Conservation (phyloP, 768 basidiomycete genomes). For the Naematelia encephala region DNA sequence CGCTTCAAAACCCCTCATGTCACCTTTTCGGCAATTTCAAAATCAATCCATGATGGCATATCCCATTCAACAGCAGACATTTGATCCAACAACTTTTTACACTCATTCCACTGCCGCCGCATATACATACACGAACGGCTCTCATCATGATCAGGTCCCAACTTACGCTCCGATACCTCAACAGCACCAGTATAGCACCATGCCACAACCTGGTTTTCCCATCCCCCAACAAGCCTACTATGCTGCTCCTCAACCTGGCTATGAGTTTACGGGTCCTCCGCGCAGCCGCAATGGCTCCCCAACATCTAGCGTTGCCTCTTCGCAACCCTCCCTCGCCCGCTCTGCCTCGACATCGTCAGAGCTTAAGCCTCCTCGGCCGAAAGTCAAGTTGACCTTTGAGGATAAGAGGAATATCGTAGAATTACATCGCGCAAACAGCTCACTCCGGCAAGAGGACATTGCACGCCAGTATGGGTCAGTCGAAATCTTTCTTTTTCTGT, state of each 20-base stretch:
- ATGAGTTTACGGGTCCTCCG: constrained; percentile 22
- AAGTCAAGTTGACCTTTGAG: constrained; percentile 48
- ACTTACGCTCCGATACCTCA: constrained; percentile 14
- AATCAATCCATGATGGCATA: constrained; percentile 6
- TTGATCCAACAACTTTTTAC: constrained; percentile 12
- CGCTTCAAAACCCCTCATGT: constrained; percentile 23
- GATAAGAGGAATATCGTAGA: constrained; percentile 49
- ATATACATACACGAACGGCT: constrained; percentile 9
- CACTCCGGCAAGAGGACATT: constrained; percentile 48
- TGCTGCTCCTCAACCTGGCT: not conserved
- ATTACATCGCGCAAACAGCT: constrained; percentile 40
- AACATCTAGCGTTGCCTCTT: constrained; percentile 26
- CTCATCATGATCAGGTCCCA: constrained; percentile 8
- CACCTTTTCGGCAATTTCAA: constrained; percentile 27
- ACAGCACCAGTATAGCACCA: not conserved
- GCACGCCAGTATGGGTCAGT: constrained; percentile 46
- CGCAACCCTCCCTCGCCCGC: constrained; percentile 24
- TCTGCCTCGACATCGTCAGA: constrained; percentile 33
- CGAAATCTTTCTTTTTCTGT: not conserved
- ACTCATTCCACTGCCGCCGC: not conserved
- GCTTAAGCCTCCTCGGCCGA: constrained; percentile 28
- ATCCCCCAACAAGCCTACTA: constrained; percentile 7
- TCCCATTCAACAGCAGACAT: constrained; percentile 10
- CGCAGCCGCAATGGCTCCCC: constrained; percentile 34
- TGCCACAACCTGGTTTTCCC: not conserved